These are phyloP conservation scores for Metroxylon sagu DNA, from an alignment of 176 grass and related monocot genomes.

Conservation along the genomic window DNA sequence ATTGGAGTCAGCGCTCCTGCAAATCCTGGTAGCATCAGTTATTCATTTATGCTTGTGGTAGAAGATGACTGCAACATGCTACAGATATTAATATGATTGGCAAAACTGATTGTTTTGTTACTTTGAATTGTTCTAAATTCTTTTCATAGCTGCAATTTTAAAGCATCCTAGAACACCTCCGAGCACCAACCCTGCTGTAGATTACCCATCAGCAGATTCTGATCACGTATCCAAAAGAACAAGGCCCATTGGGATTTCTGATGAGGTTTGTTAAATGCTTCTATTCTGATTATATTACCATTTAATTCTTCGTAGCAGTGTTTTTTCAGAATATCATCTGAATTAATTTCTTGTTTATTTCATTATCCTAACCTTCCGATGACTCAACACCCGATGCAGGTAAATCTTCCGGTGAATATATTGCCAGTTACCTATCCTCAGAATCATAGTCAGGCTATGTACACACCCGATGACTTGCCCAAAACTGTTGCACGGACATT, in stretches of 20 bases:
- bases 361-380: constrained; percentile 14
- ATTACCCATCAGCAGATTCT: constrained; percentile 87
- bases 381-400: constrained; percentile 37
- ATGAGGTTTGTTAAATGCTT: constrained; percentile 55
- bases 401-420: constrained; percentile 88
- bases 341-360: background rate
- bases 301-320: constrained; percentile 12
- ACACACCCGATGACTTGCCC: constrained; percentile 78
- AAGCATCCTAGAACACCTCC: constrained; percentile 88
- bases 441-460: constrained; percentile 55
- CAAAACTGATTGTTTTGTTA: background rate
- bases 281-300: constrained; percentile 9
- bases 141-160: constrained; percentile 50
- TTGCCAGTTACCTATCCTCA: constrained; percentile 65
- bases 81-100: constrained; percentile 7
- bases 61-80: constrained; percentile 12
- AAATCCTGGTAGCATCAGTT: constrained; percentile 69
- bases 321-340: background rate
- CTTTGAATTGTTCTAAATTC: background rate
- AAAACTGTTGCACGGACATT: constrained; percentile 68
- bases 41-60: constrained; percentile 3
- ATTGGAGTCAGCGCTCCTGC: constrained; percentile 81
- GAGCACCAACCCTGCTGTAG: constrained; percentile 53
- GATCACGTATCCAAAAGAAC: constrained; percentile 80
- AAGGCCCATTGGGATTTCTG: constrained; percentile 81